Conservation (phyloP, 192 early-diverging fungal species). For the Coemansia sp. region DNA sequence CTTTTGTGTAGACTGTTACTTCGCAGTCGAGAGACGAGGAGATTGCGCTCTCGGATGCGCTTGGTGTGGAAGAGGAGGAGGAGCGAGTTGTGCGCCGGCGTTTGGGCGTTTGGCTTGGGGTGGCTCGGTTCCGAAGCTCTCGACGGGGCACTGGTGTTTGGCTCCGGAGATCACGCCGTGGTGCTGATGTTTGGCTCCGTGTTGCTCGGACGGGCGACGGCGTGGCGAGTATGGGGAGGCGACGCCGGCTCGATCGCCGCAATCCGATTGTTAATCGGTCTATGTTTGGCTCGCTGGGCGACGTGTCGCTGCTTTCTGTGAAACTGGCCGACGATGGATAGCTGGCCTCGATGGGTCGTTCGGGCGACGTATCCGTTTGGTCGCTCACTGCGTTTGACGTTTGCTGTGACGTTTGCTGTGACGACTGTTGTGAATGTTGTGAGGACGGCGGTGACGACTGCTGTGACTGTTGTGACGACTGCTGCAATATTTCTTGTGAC, state of each 20-base stretch:
- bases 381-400: neutral
- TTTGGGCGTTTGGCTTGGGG: neutral
- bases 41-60: conserved; percentile 5
- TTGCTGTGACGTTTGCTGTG: too few relatives aligned
- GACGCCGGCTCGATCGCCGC: neutral
- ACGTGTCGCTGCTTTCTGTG: neutral
- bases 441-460: neutral
- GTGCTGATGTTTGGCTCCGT: too few relatives aligned
- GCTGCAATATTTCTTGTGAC: neutral
- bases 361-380: neutral
- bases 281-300: neutral
- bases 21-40: conserved; percentile 26
- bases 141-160: neutral
- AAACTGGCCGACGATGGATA: neutral
- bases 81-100: neutral
- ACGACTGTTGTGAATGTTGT: neutral
- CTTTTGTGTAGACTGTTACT: conserved; percentile 21
- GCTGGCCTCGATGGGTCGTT: neutral
- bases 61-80: neutral
- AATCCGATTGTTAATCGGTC: neutral
- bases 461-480: neutral
- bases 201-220: too few relatives aligned
- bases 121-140: too few relatives aligned
- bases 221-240: too few relatives aligned
- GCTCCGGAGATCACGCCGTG: too few relatives aligned